Conservation (phyloP, 75 land plant genomes). For the Cupressus sempervirens region DNA sequence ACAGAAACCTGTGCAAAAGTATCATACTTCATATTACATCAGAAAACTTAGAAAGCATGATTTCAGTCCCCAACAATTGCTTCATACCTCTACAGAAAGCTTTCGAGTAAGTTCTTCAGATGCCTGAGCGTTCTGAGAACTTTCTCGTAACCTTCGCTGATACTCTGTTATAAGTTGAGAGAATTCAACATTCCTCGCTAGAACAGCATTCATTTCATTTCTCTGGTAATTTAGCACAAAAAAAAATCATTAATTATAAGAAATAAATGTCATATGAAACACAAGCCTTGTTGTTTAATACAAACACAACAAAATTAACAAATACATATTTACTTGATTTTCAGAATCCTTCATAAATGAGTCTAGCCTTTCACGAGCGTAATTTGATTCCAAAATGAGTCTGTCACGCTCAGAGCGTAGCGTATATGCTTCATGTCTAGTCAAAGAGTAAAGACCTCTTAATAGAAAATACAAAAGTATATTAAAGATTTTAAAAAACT, state of each 20-base stretch:
- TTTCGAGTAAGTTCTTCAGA: conserved; percentile 71
- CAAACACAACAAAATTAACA: not conserved
- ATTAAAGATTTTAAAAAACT: not conserved
- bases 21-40: not conserved
- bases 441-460: not conserved
- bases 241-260: not conserved
- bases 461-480: not conserved
- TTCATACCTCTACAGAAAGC: conserved; percentile 69
- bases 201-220: conserved; percentile 52
- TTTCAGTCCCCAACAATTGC: not conserved
- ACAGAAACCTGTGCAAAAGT: conserved; percentile 51
- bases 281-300: not conserved
- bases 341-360: conserved; percentile 65
- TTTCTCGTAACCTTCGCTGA: conserved; percentile 71
- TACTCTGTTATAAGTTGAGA: conserved; percentile 69
- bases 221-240: conserved; percentile 33
- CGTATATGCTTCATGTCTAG: conserved; percentile 53
- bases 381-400: conserved; percentile 56
- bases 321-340: conserved; percentile 50
- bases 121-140: conserved; percentile 51
- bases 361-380: conserved; percentile 63
- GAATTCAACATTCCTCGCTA: conserved; percentile 80
- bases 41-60: not conserved
- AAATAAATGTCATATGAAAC: not conserved
- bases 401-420: conserved; percentile 72